phyloP scores from a whole-genome alignment of 108 stramenopile species.

The Cylindrotheca closterium region DNA sequence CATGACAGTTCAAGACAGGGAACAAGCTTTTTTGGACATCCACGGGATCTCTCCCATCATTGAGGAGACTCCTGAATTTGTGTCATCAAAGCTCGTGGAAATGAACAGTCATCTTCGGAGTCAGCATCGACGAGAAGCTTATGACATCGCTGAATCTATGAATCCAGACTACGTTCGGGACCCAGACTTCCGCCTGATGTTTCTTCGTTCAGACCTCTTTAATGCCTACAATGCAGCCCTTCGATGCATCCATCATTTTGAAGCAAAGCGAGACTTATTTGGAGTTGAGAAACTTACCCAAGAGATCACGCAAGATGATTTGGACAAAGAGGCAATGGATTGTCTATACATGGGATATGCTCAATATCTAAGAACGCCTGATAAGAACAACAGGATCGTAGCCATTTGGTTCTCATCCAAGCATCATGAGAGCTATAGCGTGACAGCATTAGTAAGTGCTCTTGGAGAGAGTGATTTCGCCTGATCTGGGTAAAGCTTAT shows the following conservation, averaged over 20 bases:
- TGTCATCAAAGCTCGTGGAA: too few relatives aligned
- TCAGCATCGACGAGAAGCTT: too few relatives aligned
- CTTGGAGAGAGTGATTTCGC: too few relatives aligned
- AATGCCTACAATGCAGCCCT: slow-evolving; percentile 4
- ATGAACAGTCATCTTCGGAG: too few relatives aligned
- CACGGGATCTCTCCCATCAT: slow-evolving; percentile 4
- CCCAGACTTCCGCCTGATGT: slow-evolving; percentile 1
- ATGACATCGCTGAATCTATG: slow-evolving; percentile 8
- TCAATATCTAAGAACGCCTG: slow-evolving; percentile 16
- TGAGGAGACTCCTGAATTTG: slow-evolving; percentile 1
- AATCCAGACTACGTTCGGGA: slow-evolving; percentile 4
- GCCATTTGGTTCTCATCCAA: neutral
- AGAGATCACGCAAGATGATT: slow-evolving; percentile 23
- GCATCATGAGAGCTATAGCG: neutral
- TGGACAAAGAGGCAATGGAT: neutral
- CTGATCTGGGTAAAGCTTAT: too few relatives aligned
- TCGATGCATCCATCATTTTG: slow-evolving; percentile 11
- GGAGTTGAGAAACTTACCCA: slow-evolving; percentile 7
- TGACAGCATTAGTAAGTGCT: neutral
- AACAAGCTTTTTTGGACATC: slow-evolving; percentile 7
- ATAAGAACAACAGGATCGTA: slow-evolving; percentile 9
- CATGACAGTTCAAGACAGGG: slow-evolving; percentile 14
- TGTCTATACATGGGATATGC: slow-evolving; percentile 12
- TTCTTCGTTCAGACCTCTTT: slow-evolving; percentile 22
- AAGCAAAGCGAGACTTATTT: slow-evolving; percentile 24